A percentile compares a stretch with the other conserved stretches of the same genome.
phyloP scores from a whole-genome alignment of 2,329 filamentous ascomycete species.

The Xylariaceae sp. region DNA sequence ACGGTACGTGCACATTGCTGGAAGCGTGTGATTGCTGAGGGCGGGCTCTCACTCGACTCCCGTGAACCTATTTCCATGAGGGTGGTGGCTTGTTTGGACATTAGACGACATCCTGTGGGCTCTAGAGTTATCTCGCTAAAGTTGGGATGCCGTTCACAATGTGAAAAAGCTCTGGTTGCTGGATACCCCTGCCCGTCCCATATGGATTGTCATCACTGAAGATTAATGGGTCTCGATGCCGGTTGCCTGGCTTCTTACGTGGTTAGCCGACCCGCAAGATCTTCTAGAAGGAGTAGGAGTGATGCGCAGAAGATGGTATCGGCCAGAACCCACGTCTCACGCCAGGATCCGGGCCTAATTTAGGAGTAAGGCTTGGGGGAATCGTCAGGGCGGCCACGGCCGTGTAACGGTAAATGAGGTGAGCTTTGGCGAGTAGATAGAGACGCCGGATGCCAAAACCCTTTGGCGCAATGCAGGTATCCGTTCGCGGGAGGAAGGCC shows the following conservation, averaged over 20 bases:
- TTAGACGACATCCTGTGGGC: not conserved
- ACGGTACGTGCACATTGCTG: not conserved
- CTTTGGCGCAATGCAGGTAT: conserved; percentile 28
- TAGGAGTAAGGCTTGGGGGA: conserved; percentile 27
- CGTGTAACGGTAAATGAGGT: conserved; percentile 29
- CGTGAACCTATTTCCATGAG: not conserved
- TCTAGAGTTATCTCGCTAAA: conserved; percentile 11
- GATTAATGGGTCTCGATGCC: conserved; percentile 12
- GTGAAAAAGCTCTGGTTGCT: conserved; percentile 1
- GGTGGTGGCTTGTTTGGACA: not conserved
- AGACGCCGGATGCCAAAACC: conserved; percentile 16
- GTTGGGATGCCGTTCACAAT: conserved; percentile 4
- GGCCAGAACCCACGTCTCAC: conserved; percentile 21
- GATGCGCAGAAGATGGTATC: conserved; percentile 23
- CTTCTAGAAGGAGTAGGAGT: conserved; percentile 29
- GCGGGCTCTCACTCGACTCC: not conserved
- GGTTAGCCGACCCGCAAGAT: conserved; percentile 21
- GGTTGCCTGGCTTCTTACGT: conserved; percentile 18
- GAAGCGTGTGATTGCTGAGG: not conserved
- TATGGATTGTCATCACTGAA: conserved; percentile 6
- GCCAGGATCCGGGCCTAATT: conserved; percentile 23
- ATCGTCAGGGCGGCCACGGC: conserved; percentile 21
- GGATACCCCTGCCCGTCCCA: conserved; percentile 2
- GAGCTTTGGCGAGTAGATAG: conserved; percentile 31
- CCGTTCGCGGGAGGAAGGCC: conserved; percentile 28